Conservation (phyloP, 441 rosid genomes). For the Mallotus japonicus region DNA sequence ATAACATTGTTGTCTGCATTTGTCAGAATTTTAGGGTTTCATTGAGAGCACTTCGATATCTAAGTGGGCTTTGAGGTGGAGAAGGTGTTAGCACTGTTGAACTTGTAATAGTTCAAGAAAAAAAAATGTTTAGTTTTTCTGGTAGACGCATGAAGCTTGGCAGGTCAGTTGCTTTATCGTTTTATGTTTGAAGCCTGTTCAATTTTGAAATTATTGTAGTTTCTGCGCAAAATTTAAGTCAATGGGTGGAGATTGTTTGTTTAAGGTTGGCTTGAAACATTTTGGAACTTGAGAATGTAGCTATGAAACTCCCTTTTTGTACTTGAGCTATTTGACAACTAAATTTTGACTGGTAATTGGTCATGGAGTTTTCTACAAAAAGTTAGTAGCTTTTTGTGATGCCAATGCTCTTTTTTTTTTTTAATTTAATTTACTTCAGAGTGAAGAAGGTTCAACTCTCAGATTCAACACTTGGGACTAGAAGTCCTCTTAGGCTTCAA, state of each 20-base stretch:
- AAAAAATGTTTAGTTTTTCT: slow-evolving; percentile 75
- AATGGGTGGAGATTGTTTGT: neutral
- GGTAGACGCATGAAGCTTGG: slow-evolving; percentile 91
- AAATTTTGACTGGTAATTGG: neutral
- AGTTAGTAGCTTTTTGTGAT: neutral
- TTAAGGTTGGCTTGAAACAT: neutral
- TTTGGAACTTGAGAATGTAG: neutral
- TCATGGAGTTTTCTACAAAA: neutral
- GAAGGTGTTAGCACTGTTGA: slow-evolving; percentile 12
- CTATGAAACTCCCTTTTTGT: neutral
- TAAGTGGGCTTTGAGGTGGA: neutral
- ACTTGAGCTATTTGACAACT: neutral
- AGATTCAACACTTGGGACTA: slow-evolving; percentile 62
- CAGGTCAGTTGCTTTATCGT: slow-evolving; percentile 46
- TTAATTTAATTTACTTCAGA: slow-evolving; percentile 29
- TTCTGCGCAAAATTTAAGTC: neutral
- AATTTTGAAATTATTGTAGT: neutral
- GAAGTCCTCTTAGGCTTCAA: slow-evolving; percentile 70
- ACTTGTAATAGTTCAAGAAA: slow-evolving; percentile 3
- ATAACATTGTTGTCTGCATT: slow-evolving; percentile 34
- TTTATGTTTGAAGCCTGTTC: neutral
- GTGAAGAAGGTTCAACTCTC: slow-evolving; percentile 95
- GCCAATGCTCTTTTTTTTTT: slow-evolving; percentile 16
- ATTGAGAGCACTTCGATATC: slow-evolving; percentile 7
- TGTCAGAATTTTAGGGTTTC: slow-evolving; percentile 34